Percentiles rank a stretch among this genome's conserved stretches.
These are phyloP conservation scores for Clitopilus passeckerianus DNA, from an alignment of 768 basidiomycete species.

Conservation along the genomic window DNA sequence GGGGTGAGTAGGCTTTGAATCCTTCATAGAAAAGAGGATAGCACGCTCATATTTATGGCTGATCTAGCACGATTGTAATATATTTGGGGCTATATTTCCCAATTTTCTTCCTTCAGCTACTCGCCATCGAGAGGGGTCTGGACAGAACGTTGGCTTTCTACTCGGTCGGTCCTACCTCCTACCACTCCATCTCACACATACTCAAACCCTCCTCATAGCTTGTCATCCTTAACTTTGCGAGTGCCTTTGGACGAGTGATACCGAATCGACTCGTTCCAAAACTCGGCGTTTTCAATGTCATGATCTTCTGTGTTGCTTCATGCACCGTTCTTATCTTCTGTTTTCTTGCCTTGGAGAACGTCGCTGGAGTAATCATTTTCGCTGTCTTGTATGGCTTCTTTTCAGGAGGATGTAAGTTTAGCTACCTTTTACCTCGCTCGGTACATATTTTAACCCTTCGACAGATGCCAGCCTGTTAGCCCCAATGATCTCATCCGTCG, in stretches of 20 bases:
- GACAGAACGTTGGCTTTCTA: not conserved
- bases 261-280: slow-evolving; percentile 35
- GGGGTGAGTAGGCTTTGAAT: slow-evolving; percentile 22
- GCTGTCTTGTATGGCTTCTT: slow-evolving; percentile 43
- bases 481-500: slow-evolving; percentile 38
- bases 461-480: slow-evolving; percentile 36
- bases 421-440: not conserved
- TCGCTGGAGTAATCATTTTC: slow-evolving; percentile 30
- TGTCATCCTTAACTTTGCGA: slow-evolving; percentile 46
- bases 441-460: not conserved
- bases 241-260: slow-evolving; percentile 40
- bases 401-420: slow-evolving; percentile 34
- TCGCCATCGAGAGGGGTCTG: not conserved
- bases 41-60: not conserved
- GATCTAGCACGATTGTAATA: not conserved
- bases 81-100: not conserved
- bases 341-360: slow-evolving; percentile 31
- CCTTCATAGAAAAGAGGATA: not conserved
- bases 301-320: slow-evolving; percentile 25
- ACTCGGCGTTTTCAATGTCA: slow-evolving; percentile 36
- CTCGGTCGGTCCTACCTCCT: not conserved
- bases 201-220: slow-evolving; percentile 24
- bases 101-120: slow-evolving; percentile 1
- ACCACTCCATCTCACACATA: not conserved
- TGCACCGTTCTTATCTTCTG: slow-evolving; percentile 35